Conservation (phyloP, 2,329 filamentous ascomycete species). For the Pyricularia sp. region DNA sequence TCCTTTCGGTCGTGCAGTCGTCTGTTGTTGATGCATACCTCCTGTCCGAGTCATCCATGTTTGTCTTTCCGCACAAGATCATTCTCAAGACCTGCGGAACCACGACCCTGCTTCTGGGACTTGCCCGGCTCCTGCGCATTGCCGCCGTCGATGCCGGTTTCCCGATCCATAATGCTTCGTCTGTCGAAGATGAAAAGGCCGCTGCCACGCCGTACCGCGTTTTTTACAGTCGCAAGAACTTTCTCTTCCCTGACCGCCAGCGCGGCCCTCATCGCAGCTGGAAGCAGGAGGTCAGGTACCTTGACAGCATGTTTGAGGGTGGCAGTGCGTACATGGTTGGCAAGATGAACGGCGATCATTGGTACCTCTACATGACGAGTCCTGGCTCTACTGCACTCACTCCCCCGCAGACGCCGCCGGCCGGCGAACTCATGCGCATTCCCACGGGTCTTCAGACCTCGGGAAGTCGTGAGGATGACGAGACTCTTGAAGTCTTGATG, state of each 20-base stretch:
- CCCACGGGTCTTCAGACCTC: slow-evolving; percentile 35
- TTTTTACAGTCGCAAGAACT: slow-evolving; percentile 99
- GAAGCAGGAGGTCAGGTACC: slow-evolving; percentile 87
- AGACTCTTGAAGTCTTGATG: slow-evolving; percentile 69
- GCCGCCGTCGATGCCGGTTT: slow-evolving; percentile 85
- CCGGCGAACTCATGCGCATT: slow-evolving; percentile 31
- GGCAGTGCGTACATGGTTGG: slow-evolving; percentile 99
- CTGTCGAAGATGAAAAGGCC: slow-evolving; percentile 56
- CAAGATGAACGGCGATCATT: slow-evolving; percentile 99
- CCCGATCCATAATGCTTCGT: slow-evolving; percentile 62
- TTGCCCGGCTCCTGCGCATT: slow-evolving; percentile 87
- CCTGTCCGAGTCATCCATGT: slow-evolving; percentile 98
- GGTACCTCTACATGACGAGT: slow-evolving; percentile 95
- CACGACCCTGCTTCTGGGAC: slow-evolving; percentile 81
- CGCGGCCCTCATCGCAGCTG: slow-evolving; percentile 92
- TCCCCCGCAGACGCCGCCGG: slow-evolving; percentile 65
- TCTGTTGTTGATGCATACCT: slow-evolving; percentile 95
- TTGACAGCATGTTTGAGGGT: slow-evolving; percentile 84
- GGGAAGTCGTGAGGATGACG: slow-evolving; percentile 47
- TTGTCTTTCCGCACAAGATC: slow-evolving; percentile 98
- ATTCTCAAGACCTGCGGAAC: slow-evolving; percentile 98
- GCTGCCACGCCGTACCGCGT: slow-evolving; percentile 88
- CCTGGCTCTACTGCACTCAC: slow-evolving; percentile 65
- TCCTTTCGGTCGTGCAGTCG: slow-evolving; percentile 86
- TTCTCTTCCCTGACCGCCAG: slow-evolving; percentile 90